Evolutionary conservation across 495 filamentous ascomycete species (phyloP).

Genomic region (Terfezia claveryi): DNA sequence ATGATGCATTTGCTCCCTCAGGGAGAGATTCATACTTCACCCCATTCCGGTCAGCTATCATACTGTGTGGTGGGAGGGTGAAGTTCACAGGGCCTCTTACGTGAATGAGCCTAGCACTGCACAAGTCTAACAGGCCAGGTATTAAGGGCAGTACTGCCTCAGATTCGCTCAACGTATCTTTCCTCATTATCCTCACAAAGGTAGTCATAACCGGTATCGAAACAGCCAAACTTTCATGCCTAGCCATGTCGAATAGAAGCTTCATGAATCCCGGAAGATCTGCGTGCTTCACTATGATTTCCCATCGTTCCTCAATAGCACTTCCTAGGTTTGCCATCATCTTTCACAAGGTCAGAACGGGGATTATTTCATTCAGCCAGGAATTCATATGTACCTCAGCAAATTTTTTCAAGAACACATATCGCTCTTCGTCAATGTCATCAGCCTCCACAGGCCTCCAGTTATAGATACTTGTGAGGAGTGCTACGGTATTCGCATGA

Average conservation of each 20-base stretch:
- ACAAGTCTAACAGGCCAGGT: slow-evolving; percentile 48
- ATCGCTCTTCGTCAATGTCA: slow-evolving; percentile 74
- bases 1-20: slow-evolving; percentile 53
- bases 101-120: slow-evolving; percentile 19
- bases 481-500: slow-evolving; percentile 38
- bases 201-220: slow-evolving; percentile 81
- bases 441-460: slow-evolving; percentile 61
- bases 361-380: background rate
- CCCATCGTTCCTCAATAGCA: slow-evolving; percentile 56
- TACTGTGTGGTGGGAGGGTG: background rate
- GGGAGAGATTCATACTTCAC: slow-evolving; percentile 71
- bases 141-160: slow-evolving; percentile 48
- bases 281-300: slow-evolving; percentile 31
- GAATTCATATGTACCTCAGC: slow-evolving; percentile 44
- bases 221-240: slow-evolving; percentile 68
- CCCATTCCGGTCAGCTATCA: background rate
- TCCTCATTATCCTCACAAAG: slow-evolving; percentile 60
- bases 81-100: slow-evolving; percentile 8
- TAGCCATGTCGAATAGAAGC: slow-evolving; percentile 55
- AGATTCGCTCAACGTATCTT: slow-evolving; percentile 38
- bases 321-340: slow-evolving; percentile 66
- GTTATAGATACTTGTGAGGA: slow-evolving; percentile 56
- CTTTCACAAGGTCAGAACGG: slow-evolving; percentile 24
- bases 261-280: slow-evolving; percentile 60
- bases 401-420: slow-evolving; percentile 76